Conservation (phyloP, 2,329 filamentous ascomycete genomes). For the Clonostachys byssicola region DNA sequence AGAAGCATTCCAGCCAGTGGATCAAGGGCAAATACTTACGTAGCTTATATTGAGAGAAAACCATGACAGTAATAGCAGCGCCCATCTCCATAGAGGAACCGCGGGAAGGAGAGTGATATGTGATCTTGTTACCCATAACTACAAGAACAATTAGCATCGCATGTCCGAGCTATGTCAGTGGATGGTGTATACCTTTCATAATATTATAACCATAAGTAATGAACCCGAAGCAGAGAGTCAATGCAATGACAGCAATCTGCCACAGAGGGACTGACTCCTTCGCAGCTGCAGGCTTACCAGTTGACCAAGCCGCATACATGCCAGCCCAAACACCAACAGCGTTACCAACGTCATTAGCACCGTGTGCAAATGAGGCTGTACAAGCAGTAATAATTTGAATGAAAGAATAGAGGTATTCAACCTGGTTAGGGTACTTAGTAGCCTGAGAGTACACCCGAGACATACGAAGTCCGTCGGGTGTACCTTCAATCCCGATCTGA, state of each 20-base stretch:
- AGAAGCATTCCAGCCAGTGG: neutral
- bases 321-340: constrained; percentile 29
- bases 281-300: constrained; percentile 22
- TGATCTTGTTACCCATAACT: constrained; percentile 30
- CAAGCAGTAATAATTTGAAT: constrained; percentile 44
- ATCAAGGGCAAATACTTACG: constrained; percentile 18
- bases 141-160: constrained; percentile 4
- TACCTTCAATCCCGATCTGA: constrained; percentile 48
- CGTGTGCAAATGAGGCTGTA: constrained; percentile 45
- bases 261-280: constrained; percentile 36
- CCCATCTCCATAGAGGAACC: constrained; percentile 31
- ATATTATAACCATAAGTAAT: constrained; percentile 32
- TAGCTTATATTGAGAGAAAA: constrained; percentile 39
- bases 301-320: constrained; percentile 22
- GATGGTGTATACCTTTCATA: constrained; percentile 17
- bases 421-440: constrained; percentile 46
- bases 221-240: constrained; percentile 27
- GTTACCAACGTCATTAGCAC: constrained; percentile 34
- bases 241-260: constrained; percentile 25
- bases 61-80: constrained; percentile 20
- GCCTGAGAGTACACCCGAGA: constrained; percentile 42
- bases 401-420: constrained; percentile 44
- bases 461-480: constrained; percentile 53
- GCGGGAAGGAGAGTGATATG: constrained; percentile 26
- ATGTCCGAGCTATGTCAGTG: constrained; percentile 7